Percentiles rank a stretch among this genome's conserved stretches.
Conservation (phyloP, 139 green algal genomes). For the Medakamo hakoo region DNA sequence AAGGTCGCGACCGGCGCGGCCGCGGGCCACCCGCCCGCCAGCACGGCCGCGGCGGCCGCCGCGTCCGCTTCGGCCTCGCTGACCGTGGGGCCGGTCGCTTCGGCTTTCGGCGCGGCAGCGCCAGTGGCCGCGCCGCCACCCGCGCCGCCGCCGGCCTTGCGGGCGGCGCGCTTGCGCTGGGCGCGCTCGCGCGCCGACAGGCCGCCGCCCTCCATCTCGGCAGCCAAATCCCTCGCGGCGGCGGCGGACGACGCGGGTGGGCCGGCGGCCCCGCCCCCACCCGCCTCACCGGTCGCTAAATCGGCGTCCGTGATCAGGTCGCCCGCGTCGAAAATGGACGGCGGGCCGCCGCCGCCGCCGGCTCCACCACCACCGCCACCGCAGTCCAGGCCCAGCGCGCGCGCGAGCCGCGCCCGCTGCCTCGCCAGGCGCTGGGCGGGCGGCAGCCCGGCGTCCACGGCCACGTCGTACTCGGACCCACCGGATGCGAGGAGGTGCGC, state of each 20-base stretch:
- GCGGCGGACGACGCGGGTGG: too few relatives aligned
- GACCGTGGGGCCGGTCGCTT: constrained; percentile 49
- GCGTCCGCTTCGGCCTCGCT: background rate
- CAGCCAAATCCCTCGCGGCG: background rate
- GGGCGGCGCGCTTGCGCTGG: background rate
- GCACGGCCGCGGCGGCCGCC: constrained; percentile 4
- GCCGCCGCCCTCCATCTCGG: background rate
- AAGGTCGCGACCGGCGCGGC: background rate
- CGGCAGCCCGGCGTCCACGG: background rate
- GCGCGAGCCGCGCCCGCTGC: background rate
- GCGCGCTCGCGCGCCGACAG: background rate
- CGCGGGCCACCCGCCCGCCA: background rate
- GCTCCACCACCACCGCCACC: too few relatives aligned
- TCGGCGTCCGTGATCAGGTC: background rate
- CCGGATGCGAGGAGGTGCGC: background rate
- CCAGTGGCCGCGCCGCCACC: background rate
- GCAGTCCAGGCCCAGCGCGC: background rate
- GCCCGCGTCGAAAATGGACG: background rate
- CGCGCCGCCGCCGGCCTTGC: background rate
- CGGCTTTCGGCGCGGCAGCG: background rate
- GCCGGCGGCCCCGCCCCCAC: background rate
- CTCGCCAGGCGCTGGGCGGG: background rate
- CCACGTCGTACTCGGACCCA: background rate
- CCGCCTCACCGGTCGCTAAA: background rate
- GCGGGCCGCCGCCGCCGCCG: too few relatives aligned